Evolutionary conservation across 2,329 filamentous ascomycete species (phyloP).

Genomic region (Akanthomyces muscarius): DNA sequence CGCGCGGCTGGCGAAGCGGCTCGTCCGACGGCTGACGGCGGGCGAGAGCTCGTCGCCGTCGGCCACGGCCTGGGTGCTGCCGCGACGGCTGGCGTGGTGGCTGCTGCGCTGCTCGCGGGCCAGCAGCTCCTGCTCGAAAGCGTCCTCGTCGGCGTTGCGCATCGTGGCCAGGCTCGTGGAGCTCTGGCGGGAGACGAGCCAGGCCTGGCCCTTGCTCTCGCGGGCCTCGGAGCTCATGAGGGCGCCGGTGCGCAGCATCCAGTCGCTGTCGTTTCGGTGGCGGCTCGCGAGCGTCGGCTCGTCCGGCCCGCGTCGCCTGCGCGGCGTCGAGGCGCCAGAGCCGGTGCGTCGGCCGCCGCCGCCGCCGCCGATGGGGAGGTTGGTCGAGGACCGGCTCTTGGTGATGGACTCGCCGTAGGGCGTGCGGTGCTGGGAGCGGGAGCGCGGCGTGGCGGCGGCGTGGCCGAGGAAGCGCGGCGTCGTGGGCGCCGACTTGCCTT

Average conservation of each 20-base stretch:
- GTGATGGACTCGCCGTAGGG: constrained; percentile 37
- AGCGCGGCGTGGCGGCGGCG: constrained; percentile 49
- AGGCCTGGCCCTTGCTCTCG: constrained; percentile 65
- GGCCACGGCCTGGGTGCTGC: constrained; percentile 36
- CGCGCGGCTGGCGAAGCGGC: constrained; percentile 39
- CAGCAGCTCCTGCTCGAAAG: constrained; percentile 48
- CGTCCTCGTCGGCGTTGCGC: constrained; percentile 50
- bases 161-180: constrained; percentile 57
- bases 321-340: constrained; percentile 32
- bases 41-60: constrained; percentile 35
- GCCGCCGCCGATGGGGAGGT: constrained; percentile 38
- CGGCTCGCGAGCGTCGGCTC: constrained; percentile 29
- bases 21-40: constrained; percentile 45
- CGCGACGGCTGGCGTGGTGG: constrained; percentile 44
- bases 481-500: constrained; percentile 59
- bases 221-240: constrained; percentile 58
- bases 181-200: constrained; percentile 62
- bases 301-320: constrained; percentile 31
- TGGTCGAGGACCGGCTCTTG: constrained; percentile 62
- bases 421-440: constrained; percentile 42
- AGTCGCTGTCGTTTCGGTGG: constrained; percentile 54
- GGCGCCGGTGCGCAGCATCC: constrained; percentile 61
- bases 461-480: constrained; percentile 60
- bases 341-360: constrained; percentile 21
- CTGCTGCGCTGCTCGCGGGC: constrained; percentile 39